Evolutionary conservation across 768 basidiomycete species (phyloP).

Genomic region (Pisolithus marmoratus): DNA sequence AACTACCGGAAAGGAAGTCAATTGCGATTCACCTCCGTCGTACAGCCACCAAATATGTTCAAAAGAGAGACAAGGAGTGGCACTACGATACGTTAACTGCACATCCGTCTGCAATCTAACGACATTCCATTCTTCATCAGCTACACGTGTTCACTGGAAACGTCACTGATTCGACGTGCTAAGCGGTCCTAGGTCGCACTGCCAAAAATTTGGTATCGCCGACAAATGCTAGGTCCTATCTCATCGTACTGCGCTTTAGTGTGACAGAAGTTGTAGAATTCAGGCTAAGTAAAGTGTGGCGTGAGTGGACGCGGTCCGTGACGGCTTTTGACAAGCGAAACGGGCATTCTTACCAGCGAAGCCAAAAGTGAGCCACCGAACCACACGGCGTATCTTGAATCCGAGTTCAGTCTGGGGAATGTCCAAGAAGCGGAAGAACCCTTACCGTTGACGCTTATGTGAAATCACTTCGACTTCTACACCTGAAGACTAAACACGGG

Average conservation of each 20-base stretch:
- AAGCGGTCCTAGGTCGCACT: conserved; percentile 56
- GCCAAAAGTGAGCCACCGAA: conserved; percentile 95
- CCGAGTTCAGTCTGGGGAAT: conserved; percentile 4
- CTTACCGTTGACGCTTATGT: conserved; percentile 91
- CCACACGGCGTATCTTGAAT: conserved; percentile 85
- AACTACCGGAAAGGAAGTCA: too few relatives aligned
- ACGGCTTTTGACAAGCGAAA: too few relatives aligned
- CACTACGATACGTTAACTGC: too few relatives aligned
- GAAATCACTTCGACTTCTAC: conserved; percentile 98
- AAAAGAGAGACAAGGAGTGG: too few relatives aligned
- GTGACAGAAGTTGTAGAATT: conserved; percentile 92
- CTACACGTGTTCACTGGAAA: too few relatives aligned
- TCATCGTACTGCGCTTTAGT: conserved; percentile 94
- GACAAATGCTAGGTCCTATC: conserved; percentile 86
- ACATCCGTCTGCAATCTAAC: too few relatives aligned
- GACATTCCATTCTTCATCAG: too few relatives aligned
- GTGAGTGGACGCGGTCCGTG: neutral
- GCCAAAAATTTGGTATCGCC: conserved; percentile 91
- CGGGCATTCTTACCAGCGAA: conserved; percentile 40
- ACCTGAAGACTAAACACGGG: conserved; percentile 69
- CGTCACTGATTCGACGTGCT: neutral
- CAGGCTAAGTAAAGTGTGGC: conserved; percentile 51
- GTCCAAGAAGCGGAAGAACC: neutral
- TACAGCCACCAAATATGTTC: too few relatives aligned
- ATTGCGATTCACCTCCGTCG: too few relatives aligned